A percentile compares a stretch with the other conserved stretches of the same genome.
These are phyloP conservation scores for Ramalina peruviana DNA, from an alignment of 495 filamentous ascomycete species.

Conservation along the genomic window DNA sequence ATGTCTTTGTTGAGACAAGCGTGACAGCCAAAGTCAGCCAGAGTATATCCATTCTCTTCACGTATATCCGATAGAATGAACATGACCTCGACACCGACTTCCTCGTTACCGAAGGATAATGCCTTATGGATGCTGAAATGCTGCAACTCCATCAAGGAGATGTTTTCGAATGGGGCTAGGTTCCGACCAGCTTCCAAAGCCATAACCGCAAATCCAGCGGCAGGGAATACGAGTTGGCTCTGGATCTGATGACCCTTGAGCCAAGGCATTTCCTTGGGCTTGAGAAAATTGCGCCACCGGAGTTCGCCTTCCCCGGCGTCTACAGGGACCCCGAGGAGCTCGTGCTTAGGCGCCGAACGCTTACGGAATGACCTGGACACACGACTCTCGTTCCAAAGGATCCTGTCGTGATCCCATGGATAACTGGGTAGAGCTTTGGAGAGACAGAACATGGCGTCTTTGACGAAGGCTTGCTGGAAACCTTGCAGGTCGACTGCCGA, in stretches of 20 bases:
- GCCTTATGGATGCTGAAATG: slow-evolving; percentile 30
- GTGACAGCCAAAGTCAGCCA: no score
- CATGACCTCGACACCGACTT: slow-evolving; percentile 24
- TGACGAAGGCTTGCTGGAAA: slow-evolving; percentile 10
- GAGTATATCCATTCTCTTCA: no score
- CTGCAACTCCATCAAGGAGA: slow-evolving; percentile 22
- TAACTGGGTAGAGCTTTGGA: slow-evolving; percentile 33
- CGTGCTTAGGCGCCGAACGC: slow-evolving; percentile 7
- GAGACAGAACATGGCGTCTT: slow-evolving; percentile 1
- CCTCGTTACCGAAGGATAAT: slow-evolving; percentile 31
- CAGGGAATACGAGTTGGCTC: slow-evolving; percentile 41
- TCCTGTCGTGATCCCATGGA: slow-evolving; percentile 31
- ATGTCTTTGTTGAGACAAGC: no score
- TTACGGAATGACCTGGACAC: slow-evolving; percentile 7
- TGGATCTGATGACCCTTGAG: slow-evolving; percentile 27
- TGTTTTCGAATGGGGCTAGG: slow-evolving; percentile 3
- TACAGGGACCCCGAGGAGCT: slow-evolving; percentile 21
- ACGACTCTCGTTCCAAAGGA: slow-evolving; percentile 34
- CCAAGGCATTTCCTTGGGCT: slow-evolving; percentile 27
- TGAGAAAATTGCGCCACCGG: slow-evolving; percentile 26
- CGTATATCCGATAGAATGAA: slow-evolving; percentile 14
- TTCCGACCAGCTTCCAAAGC: slow-evolving; percentile 35
- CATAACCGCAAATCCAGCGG: slow-evolving; percentile 42
- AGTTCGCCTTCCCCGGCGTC: slow-evolving; percentile 15
- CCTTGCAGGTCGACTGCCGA: slow-evolving; percentile 21